Percentiles rank a stretch among this genome's conserved stretches.
Conservation (phyloP, 1,284 basidiomycete species). For the Rugosomyces carneus region DNA sequence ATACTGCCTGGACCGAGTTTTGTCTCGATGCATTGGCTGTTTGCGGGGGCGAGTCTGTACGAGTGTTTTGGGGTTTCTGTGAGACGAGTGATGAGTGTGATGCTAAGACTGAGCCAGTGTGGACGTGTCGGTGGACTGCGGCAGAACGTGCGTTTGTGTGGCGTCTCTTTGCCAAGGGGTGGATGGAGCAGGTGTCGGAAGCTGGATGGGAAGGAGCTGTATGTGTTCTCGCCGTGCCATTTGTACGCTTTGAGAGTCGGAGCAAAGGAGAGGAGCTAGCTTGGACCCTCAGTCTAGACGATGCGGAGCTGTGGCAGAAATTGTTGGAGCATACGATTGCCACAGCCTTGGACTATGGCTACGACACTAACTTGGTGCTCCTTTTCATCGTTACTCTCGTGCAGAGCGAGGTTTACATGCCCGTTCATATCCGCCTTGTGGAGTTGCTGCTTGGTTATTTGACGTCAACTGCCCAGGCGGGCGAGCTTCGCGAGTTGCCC, state of each 20-base stretch:
- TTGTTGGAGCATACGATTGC: constrained; percentile 45
- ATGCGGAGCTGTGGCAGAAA: constrained; percentile 51
- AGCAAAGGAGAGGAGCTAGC: constrained; percentile 34
- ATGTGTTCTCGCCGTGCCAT: constrained; percentile 56
- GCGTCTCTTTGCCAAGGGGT: constrained; percentile 47
- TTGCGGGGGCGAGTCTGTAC: constrained; percentile 40
- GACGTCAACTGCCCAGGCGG: constrained; percentile 1
- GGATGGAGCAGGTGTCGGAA: constrained; percentile 36
- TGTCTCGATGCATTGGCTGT: constrained; percentile 45
- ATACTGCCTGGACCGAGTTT: constrained; percentile 47
- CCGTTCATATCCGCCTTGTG: constrained; percentile 13
- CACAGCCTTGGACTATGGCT: constrained; percentile 53
- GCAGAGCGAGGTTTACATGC: constrained; percentile 2
- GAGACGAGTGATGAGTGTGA: constrained; percentile 15
- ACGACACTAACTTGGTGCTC: constrained; percentile 45
- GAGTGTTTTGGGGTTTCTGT: constrained; percentile 47
- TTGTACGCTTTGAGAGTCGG: constrained; percentile 37
- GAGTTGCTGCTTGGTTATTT: constrained; percentile 13
- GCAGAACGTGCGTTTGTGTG: constrained; percentile 43
- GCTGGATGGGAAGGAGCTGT: constrained; percentile 48
- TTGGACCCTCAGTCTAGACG: constrained; percentile 52
- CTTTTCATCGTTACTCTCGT: constrained; percentile 40
- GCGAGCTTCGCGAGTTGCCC: constrained; percentile 33
- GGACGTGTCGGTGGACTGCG: constrained; percentile 34
- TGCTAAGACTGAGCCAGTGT: constrained; percentile 12